Evolutionary conservation across 441 rosid genomes (phyloP).

Genomic region (Gossypium lobatum): DNA sequence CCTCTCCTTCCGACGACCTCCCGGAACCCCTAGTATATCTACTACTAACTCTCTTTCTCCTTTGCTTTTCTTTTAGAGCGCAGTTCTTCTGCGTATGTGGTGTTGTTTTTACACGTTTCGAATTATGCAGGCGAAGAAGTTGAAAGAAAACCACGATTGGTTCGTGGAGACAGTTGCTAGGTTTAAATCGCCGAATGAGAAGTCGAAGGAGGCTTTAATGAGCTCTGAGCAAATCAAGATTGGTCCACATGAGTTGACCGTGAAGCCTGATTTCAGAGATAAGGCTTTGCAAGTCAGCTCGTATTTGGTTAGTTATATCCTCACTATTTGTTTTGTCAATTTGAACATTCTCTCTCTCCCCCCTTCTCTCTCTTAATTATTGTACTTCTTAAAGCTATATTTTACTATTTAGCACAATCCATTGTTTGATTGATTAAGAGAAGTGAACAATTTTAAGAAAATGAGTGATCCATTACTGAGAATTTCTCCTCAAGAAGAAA

Average conservation of each 20-base stretch:
- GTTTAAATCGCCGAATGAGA: constrained; percentile 58
- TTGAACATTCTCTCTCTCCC: background rate
- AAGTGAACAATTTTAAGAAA: background rate
- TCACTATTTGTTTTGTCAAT: background rate
- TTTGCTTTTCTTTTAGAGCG: background rate
- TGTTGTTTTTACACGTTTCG: background rate
- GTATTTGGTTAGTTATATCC: constrained; percentile 44
- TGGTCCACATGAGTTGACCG: constrained; percentile 50
- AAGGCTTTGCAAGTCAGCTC: constrained; percentile 71
- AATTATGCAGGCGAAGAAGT: constrained; percentile 51
- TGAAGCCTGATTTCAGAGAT: constrained; percentile 59
- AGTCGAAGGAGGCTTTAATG: constrained; percentile 76
- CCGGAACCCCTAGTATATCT: constrained; percentile 44
- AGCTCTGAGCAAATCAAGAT: constrained; percentile 45
- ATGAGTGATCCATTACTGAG: background rate
- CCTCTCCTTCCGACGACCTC: constrained; percentile 52
- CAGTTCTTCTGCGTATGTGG: background rate
- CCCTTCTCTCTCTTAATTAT: background rate
- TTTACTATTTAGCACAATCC: background rate
- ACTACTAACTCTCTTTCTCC: constrained; percentile 10
- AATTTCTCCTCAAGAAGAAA: background rate
- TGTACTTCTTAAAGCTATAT: background rate
- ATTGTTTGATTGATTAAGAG: background rate
- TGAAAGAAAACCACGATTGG: constrained; percentile 73
- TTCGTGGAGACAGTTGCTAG: constrained; percentile 50